Evolutionary conservation across 495 filamentous ascomycete genomes (phyloP), one percentile per base, ranked within the genome.

Genomic region (Talaromyces proteolyticus): DNA sequence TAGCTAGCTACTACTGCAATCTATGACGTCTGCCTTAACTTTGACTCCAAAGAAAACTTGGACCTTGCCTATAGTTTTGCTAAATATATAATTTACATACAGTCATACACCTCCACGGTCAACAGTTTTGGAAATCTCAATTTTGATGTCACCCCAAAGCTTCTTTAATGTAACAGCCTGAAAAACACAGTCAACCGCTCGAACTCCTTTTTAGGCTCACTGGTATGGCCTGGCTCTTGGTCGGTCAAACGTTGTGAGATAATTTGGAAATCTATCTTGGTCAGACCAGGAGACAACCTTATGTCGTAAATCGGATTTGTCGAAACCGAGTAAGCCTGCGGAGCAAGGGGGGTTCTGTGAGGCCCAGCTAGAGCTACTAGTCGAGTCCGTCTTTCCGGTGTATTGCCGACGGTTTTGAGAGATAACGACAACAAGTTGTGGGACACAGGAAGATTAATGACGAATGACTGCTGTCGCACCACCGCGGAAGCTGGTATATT

Each of bases 111-210:
- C n/a, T n/a, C n/a, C n/a, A n/a, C n/a, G n/a, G n/a, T n/a, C n/a
- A n/a, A n/a, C n/a, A n/a, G n/a, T n/a, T n/a, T n/a, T n/a, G n/a
- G n/a, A n/a, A n/a, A n/a, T n/a, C n/a, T n/a, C n/a, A n/a, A n/a
- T n/a, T n/a, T n/a, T n/a, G n/a, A n/a, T n/a, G n/a, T n/a, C n/a
- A n/a, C n/a, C n/a, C n/a, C n/a, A n/a, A n/a, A n/a, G n/a, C n/a
- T n/a, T n/a, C n/a, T n/a, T n/a, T 41, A 49, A 39, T 54, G 64
- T 44, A 70, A 47, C 44, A 86, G 49, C 60, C 82, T 79, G 41
- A 79, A 72, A 57, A 82, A 81, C 8, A 87, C 62, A 10, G 75
- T 82, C 38, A 87, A 64, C 53, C 75, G 85, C 67, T 91, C 87
- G 57, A 88, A 63, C 54, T 89, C 87, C 49, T 77, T 70, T 49